Percentiles rank a stretch among this genome's conserved stretches.
Conservation (phyloP, 768 basidiomycete genomes). For the Agaricus bisporus region DNA sequence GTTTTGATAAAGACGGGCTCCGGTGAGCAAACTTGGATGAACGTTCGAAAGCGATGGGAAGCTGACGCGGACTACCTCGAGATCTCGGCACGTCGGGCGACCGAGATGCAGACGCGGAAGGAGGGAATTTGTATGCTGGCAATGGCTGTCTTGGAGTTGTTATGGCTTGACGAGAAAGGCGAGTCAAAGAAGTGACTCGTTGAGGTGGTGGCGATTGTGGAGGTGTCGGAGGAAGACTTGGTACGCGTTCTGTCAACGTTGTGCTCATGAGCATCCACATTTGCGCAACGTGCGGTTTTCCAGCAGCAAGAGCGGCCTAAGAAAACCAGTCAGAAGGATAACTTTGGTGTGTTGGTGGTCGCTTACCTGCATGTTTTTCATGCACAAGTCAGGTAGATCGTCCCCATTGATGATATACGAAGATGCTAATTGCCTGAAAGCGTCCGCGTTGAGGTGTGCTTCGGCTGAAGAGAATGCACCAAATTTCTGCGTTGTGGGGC, state of each 20-base stretch:
- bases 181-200: slow-evolving; percentile 4
- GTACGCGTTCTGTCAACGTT: slow-evolving; percentile 44
- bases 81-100: slow-evolving; percentile 2
- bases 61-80: slow-evolving; percentile 7
- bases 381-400: slow-evolving; percentile 44
- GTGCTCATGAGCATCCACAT: slow-evolving; percentile 62
- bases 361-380: slow-evolving; percentile 50
- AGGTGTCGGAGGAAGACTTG: slow-evolving; percentile 23
- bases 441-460: slow-evolving; percentile 34
- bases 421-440: slow-evolving; percentile 56
- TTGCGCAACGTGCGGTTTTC: slow-evolving; percentile 51
- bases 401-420: slow-evolving; percentile 50
- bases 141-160: not conserved
- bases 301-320: slow-evolving; percentile 56
- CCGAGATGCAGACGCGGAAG: not conserved
- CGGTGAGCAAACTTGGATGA: slow-evolving; percentile 12
- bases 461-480: slow-evolving; percentile 41
- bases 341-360: not conserved
- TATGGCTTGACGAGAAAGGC: slow-evolving; percentile 12
- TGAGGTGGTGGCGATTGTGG: slow-evolving; percentile 19
- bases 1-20: slow-evolving; percentile 29
- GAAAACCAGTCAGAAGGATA: not conserved
- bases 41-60: slow-evolving; percentile 12
- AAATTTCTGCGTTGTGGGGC: slow-evolving; percentile 49
- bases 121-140: slow-evolving; percentile 20